Base-by-base conservation (phyloP, 169 alveolate species). In the Plasmodium blacklocki region DNA sequence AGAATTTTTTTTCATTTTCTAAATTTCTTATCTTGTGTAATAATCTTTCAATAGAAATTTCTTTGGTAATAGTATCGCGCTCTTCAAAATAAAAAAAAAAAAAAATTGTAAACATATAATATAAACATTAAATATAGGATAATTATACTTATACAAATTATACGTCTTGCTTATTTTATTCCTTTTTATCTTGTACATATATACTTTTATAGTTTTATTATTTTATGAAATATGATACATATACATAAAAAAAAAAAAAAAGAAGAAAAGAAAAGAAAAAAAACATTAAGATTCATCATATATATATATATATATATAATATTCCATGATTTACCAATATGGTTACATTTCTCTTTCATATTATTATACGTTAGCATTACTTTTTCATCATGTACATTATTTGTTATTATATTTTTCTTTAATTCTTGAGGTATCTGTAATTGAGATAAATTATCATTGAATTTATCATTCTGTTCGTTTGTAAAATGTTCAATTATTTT, bases 1-100 rank as follows among this genome's bases (percentile, higher is more conserved):
- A 63, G 45, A 43, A 68, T 62, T 45, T 43, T 67, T 80, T 80
- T 80, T 80, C 90, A 80, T 80, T 80, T 58, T 80, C 83, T 66
- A 80, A 80, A 52, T 56, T 80, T 72, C 62, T 54, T 19, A 80
- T 67, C 70, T 80, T 80, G 66, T 72, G 73, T 67, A 80, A 73
- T 1, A 80, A 43, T 50, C 29, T 54, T 80, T 80, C 73, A 54
- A 80, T 12, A 15, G 73, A 62, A 60, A 29, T 54, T 15, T 80
- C 73, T 19, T 60, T 45, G 7, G 6, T 12, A 26, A 3, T 74
- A 29, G 58, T 47, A 73, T 80, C 74, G 54, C 47, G 49, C 19
- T 58, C 58, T 59, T 45, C 45, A 29, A 39, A 19, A 59, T 59
- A 15, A n/a, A 52, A 67, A 12, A 32, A 32, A 32, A 32, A 32